These are phyloP conservation scores for Nothophytophthora sp. DNA, from an alignment of 352 stramenopile species.

Conservation along the genomic window DNA sequence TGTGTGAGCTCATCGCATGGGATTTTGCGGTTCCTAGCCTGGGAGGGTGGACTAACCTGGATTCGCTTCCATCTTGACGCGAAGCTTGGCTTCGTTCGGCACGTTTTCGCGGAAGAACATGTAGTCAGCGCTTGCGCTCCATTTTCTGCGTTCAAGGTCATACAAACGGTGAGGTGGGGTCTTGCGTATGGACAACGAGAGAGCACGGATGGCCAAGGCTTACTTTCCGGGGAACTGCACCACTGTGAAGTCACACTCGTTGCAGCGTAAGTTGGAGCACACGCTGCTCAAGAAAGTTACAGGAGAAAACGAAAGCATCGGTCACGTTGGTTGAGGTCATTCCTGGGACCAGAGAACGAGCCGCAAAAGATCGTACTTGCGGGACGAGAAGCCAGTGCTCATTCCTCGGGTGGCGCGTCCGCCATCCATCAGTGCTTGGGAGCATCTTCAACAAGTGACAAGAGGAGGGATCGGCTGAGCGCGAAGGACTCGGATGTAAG, in stretches of 20 bases:
- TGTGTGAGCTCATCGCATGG: no score
- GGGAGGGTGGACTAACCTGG: conserved; percentile 28
- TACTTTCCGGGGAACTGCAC: conserved; percentile 77
- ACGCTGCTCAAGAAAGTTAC: conserved; percentile 23
- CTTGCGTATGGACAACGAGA: no score
- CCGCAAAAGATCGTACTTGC: conserved; percentile 31
- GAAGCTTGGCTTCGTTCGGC: conserved; percentile 66
- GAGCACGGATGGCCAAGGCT: no score
- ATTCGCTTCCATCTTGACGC: conserved; percentile 58
- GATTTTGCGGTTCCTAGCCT: background rate
- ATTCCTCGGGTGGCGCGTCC: conserved; percentile 54
- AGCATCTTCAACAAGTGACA: conserved; percentile 38
- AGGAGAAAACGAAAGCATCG: background rate
- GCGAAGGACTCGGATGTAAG: background rate
- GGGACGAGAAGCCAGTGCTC: conserved; percentile 57
- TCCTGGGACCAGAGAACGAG: background rate
- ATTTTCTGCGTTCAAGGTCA: conserved; percentile 42
- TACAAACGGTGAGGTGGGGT: no score
- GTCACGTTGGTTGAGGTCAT: background rate
- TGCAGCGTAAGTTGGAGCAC: conserved; percentile 78
- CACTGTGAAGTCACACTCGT: conserved; percentile 82
- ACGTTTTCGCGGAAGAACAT: conserved; percentile 89
- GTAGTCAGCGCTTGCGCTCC: conserved; percentile 69
- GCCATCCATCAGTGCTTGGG: conserved; percentile 53
- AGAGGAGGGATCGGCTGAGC: background rate